Evolutionary conservation across 306 rosid species (phyloP), one percentile per base, ranked within the genome.

Genomic region (Acacia confusa): DNA sequence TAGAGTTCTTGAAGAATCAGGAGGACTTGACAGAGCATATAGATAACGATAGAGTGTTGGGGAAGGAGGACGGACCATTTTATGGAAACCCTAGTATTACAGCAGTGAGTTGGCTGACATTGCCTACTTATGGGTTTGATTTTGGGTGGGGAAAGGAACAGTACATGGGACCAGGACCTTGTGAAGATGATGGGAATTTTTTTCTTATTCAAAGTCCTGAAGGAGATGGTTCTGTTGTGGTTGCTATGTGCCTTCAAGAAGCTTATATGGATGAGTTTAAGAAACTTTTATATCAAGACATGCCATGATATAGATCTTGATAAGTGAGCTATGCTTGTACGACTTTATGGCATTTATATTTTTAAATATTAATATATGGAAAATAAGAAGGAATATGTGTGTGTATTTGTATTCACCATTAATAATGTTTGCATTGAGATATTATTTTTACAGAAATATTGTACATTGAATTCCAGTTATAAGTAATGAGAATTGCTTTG

Each of bases 81-180:
- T 75, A 84, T 85, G 87, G 85, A 53, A 86, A 85, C 68, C 91
- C 90, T 0, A 90, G 90, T 60, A 38, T 92, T 2, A 85, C 83
- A 0, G 88, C 86, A 3, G 90, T 84, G 40, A 86, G 90, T 66
- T 92, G 92, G 97, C 73, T 92, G 67, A 85, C 91, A 0, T 45
- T 92, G 65, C 90, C 92, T 0, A 20, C 89, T 0, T 83, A 89
- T 68, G 93, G 86, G 12, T 75, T 88, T 38, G 94, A 92, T 72
- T 92, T 92, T 81, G 97, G 97, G 10, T 89, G 93, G 94, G 92
- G 92, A 6, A 89, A 86, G 64, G 93, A 90, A 43, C 55, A 81
- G 24, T 85, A 85, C 44, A 90, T 86, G 86, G 91, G 91, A 1
- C 92, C 92, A 0, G 89, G 89, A 7, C 65, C 89, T 0, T 82